Evolutionary conservation across 1,284 basidiomycete species (phyloP), one percentile per base, ranked within the genome.

Genomic region (Pseudozyma hubeiensis): DNA sequence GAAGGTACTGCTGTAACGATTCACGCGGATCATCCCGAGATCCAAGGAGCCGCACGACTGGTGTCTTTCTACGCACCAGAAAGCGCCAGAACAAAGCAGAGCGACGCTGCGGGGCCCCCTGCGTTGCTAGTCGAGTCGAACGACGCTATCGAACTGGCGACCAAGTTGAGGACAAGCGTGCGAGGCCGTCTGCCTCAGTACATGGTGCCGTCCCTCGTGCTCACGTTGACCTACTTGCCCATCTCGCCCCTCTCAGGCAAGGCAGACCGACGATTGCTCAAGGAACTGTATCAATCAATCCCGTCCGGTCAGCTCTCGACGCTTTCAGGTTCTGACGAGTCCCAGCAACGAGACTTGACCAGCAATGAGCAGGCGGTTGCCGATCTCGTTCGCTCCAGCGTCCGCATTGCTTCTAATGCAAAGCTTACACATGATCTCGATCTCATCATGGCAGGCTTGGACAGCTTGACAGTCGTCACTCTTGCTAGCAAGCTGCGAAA

Each of bases 171-270:
- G 34, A 57, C 47, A 33, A 39, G 33, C 3, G 60, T 75, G 14
- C 67, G 78, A n/a, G 19, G 35, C 7, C 34, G 46, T 11, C 64
- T 83, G 14, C 75, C 71, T 14, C 66, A 80, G 56, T 72, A 81
- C 70, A 83, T 83, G 80, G 77, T 77, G 9, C 81, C 81, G 1
- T 73, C 66, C 24, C 45, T 71, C n/a, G 50, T 83, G 4, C 45
- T 81, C 7, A 70, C 80, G 8, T 58, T 83, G 16, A 24, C 30
- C 1, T 53, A 48, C 37, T 53, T 83, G 7, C 80, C 80, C 0
- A 64, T 83, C 44, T 78, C 81, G 9, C 41, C 70, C 24, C 64
- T 81, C 0, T 81, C 79, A 4, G 81, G 77, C 45, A 83, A 82
- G 53, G 61, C 75, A 5, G 80, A 83, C 39, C 47, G 46, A 11